These are phyloP conservation scores for Austroboletus festivus DNA, from an alignment of 768 basidiomycete species.

Conservation along the genomic window DNA sequence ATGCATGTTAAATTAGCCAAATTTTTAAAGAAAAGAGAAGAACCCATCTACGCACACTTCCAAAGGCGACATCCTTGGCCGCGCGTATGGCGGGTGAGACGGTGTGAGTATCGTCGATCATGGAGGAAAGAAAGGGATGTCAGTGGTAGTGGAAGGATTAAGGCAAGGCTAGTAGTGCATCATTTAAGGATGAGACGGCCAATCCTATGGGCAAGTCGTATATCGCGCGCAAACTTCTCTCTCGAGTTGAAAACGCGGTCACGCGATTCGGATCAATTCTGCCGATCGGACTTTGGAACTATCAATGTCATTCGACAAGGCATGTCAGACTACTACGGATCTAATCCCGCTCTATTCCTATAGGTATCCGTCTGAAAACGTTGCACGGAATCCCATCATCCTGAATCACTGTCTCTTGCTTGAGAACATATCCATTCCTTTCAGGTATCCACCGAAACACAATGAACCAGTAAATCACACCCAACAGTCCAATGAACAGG, in stretches of 20 bases:
- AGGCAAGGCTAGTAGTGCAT: slow-evolving; percentile 25
- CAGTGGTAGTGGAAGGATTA: slow-evolving; percentile 1
- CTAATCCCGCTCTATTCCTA: slow-evolving; percentile 3
- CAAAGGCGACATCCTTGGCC: slow-evolving; percentile 52
- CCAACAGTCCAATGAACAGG: slow-evolving; percentile 45
- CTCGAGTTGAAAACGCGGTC: not conserved
- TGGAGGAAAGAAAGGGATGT: slow-evolving; percentile 1
- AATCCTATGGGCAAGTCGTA: slow-evolving; percentile 24
- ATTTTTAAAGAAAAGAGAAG: too few relatives aligned
- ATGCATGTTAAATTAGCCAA: not conserved
- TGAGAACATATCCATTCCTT: slow-evolving; percentile 46
- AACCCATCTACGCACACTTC: slow-evolving; percentile 43
- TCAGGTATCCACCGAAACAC: slow-evolving; percentile 50
- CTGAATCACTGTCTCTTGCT: slow-evolving; percentile 45
- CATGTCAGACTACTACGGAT: too few relatives aligned
- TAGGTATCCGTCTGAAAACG: slow-evolving; percentile 43
- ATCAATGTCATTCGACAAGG: too few relatives aligned
- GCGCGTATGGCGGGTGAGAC: slow-evolving; percentile 20
- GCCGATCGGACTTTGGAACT: not conserved
- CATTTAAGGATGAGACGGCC: slow-evolving; percentile 19
- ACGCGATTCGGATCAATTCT: not conserved
- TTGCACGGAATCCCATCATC: slow-evolving; percentile 59
- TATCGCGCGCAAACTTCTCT: not conserved
- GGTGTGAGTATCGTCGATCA: slow-evolving; percentile 21
- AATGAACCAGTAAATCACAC: slow-evolving; percentile 55